Base-by-base conservation (phyloP, 1,284 basidiomycete genomes). In the Tremellales sp. region DNA sequence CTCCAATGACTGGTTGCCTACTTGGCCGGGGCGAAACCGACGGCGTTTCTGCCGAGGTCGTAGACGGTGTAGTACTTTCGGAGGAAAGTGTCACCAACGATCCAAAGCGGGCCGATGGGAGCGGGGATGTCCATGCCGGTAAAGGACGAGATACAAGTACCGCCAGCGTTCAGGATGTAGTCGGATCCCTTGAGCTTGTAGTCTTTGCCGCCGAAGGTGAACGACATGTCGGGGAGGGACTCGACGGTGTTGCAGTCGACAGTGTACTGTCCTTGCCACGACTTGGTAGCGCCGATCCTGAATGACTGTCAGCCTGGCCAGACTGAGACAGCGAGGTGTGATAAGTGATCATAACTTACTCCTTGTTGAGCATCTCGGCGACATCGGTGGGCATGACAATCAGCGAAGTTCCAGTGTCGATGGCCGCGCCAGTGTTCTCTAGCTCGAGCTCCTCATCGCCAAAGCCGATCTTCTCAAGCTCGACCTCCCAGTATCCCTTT, bases 401-500 rank as follows among this genome's bases (percentile, higher is more conserved):
- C 42, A 65, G 60, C 17, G 53, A 71, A 76, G 71, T 66, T 84
- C 89, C 92, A 26, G 93, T 97, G 72, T 97, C 93, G 62, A 97
- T 97, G 45, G 92, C 93, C 61, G 93, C 93, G 45, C 93, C 91
- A 47, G 91, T 91, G 76, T 83, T 85, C 61, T 92, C 87, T 15
- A 94, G 80, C 62, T 92, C 87, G 37, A 94, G 81, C 43, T 79
- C 81, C 46, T 94, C 93, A 45, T 85, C 80, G 49, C 91, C 93
- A 53, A 97, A 92, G 5, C 77, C 68, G 51, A 97, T 82, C 71
- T 85, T 85, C 76, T 89, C 80, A 23, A 98, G 84, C 73, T 93
- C 91, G 50, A 97, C 90, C 73, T 97, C 90, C 96, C 96, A 99
- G 79, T 98, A 98, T 6, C 92, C 96, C 80, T 89, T 92, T 67